Conservation (phyloP, 441 rosid species). For the Populus hybrid region DNA sequence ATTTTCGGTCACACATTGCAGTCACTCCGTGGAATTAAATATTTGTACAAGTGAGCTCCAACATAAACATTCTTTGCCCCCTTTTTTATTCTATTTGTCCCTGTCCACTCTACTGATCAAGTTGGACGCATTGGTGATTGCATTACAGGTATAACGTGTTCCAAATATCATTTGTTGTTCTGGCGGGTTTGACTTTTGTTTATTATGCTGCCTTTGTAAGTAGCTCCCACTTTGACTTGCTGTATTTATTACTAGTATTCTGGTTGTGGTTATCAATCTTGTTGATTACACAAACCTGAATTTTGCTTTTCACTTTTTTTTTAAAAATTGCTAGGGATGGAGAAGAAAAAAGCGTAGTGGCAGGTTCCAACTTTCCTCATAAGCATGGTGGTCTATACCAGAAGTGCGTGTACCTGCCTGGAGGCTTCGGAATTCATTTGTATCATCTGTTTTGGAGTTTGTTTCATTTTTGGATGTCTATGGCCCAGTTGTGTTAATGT, state of each 20-base stretch:
- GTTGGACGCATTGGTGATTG: slow-evolving; percentile 12
- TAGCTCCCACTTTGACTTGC: slow-evolving; percentile 3
- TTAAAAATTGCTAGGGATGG: slow-evolving; percentile 65
- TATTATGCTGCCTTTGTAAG: slow-evolving; percentile 89
- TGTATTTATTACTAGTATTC: not conserved
- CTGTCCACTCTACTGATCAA: slow-evolving; percentile 9
- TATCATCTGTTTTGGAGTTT: slow-evolving; percentile 15
- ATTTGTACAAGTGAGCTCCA: slow-evolving; percentile 83
- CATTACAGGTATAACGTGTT: slow-evolving; percentile 88
- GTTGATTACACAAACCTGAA: slow-evolving; percentile 2
- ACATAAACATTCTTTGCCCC: not conserved
- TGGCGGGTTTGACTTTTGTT: slow-evolving; percentile 88
- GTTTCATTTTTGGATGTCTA: slow-evolving; percentile 19
- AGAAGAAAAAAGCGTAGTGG: slow-evolving; percentile 82
- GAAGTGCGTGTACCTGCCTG: slow-evolving; percentile 16
- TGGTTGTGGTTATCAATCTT: not conserved
- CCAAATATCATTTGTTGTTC: slow-evolving; percentile 76
- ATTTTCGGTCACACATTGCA: slow-evolving; percentile 97
- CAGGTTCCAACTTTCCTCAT: slow-evolving; percentile 79
- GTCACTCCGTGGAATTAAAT: slow-evolving; percentile 93
- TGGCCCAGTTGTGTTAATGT: slow-evolving; percentile 22
- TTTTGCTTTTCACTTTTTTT: not conserved
- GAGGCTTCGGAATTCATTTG: slow-evolving; percentile 8
- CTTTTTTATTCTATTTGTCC: not conserved
- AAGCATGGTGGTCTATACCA: slow-evolving; percentile 17